Percentiles rank a stretch among this genome's conserved stretches.
These are phyloP conservation scores for Botrytis paeoniae DNA, from an alignment of 2,329 filamentous ascomycete genomes.

Conservation along the genomic window DNA sequence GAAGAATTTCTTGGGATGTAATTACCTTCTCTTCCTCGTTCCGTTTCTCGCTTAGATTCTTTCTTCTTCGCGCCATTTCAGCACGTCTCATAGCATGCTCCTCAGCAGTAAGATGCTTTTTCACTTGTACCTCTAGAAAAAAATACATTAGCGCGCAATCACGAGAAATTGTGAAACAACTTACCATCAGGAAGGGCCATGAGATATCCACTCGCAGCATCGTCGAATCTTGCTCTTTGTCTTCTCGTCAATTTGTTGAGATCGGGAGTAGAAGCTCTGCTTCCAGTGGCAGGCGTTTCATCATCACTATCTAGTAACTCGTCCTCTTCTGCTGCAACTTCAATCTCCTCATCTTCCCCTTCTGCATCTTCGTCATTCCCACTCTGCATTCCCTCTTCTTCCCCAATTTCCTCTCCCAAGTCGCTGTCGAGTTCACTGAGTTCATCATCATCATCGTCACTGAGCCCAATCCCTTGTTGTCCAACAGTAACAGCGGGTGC, in stretches of 20 bases:
- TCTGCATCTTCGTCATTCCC: conserved; percentile 42
- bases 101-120: conserved; percentile 69
- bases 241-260: conserved; percentile 65
- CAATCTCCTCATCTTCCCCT: conserved; percentile 47
- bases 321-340: conserved; percentile 41
- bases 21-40: conserved; percentile 72
- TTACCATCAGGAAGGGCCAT: conserved; percentile 45
- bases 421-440: conserved; percentile 38
- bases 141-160: conserved; percentile 24
- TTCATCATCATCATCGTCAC: conserved; percentile 40
- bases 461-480: conserved; percentile 34
- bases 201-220: conserved; percentile 45
- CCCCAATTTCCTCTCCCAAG: conserved; percentile 46
- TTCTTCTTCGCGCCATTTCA: conserved; percentile 70
- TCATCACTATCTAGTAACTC: conserved; percentile 37
- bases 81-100: conserved; percentile 70
- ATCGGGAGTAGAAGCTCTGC: conserved; percentile 58
- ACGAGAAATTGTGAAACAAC: neutral
- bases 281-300: conserved; percentile 46
- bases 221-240: conserved; percentile 58
- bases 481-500: conserved; percentile 31
- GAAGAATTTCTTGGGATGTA: neutral
- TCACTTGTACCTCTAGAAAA: conserved; percentile 62
- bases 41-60: conserved; percentile 73
- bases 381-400: conserved; percentile 46